Conservation (phyloP, 2,329 filamentous ascomycete genomes). For the Cladophialophora psammophila region DNA sequence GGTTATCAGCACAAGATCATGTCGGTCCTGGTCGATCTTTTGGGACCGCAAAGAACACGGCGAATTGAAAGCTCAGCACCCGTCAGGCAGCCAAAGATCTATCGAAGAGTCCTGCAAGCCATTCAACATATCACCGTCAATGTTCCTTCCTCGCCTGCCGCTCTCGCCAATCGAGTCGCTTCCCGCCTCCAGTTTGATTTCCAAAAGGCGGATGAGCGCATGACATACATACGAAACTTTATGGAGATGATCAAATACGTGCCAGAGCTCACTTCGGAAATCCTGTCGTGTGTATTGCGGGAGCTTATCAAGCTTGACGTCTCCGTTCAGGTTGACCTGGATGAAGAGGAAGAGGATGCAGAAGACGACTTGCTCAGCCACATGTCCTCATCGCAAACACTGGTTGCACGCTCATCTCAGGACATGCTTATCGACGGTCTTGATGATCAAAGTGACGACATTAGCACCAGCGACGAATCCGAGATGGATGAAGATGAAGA, state of each 20-base stretch:
- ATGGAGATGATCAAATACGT: slow-evolving; percentile 78
- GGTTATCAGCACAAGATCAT: slow-evolving; percentile 77
- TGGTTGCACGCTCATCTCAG: slow-evolving; percentile 43
- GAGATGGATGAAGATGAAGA: slow-evolving; percentile 72
- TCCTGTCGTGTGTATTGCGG: slow-evolving; percentile 83
- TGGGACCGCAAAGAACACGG: slow-evolving; percentile 65
- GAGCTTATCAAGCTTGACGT: slow-evolving; percentile 93
- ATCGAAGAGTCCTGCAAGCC: slow-evolving; percentile 76
- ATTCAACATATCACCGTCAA: slow-evolving; percentile 79
- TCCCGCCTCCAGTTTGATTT: slow-evolving; percentile 77
- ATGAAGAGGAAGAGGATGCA: slow-evolving; percentile 89
- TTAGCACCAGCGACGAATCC: slow-evolving; percentile 66
- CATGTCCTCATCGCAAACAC: slow-evolving; percentile 45
- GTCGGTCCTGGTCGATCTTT: slow-evolving; percentile 80
- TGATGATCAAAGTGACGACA: slow-evolving; percentile 47
- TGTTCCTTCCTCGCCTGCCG: slow-evolving; percentile 77
- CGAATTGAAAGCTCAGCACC: slow-evolving; percentile 62
- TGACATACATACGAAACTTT: slow-evolving; percentile 87
- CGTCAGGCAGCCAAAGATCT: slow-evolving; percentile 70
- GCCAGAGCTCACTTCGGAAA: slow-evolving; percentile 77
- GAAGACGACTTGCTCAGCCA: slow-evolving; percentile 74
- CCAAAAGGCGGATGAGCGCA: slow-evolving; percentile 78
- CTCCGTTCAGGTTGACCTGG: slow-evolving; percentile 90
- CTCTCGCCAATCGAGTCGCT: slow-evolving; percentile 71
- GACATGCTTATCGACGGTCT: slow-evolving; percentile 62